These are phyloP conservation scores for Colletotrichum brevisporum DNA, from an alignment of 2,329 filamentous ascomycete genomes.

Conservation along the genomic window DNA sequence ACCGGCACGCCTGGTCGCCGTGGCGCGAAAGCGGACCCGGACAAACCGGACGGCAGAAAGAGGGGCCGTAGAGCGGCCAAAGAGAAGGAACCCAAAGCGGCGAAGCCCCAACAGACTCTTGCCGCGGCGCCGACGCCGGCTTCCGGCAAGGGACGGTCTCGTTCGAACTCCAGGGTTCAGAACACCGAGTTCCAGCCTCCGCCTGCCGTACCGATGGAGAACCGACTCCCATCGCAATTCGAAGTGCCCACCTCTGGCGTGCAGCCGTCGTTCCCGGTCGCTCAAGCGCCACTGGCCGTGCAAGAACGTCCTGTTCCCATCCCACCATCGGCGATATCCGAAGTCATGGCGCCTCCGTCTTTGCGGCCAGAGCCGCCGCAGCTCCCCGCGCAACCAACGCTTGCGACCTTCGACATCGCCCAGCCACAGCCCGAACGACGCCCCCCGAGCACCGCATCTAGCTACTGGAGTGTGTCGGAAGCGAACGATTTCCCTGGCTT, in stretches of 20 bases:
- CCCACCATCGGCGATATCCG: constrained; percentile 58
- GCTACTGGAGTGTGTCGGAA: constrained; percentile 91
- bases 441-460: constrained; percentile 74
- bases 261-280: constrained; percentile 57
- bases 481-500: constrained; percentile 82
- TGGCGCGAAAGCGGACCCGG: constrained; percentile 61
- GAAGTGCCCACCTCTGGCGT: constrained; percentile 59
- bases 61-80: constrained; percentile 57
- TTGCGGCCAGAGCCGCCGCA: constrained; percentile 68
- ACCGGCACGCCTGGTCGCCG: constrained; percentile 71
- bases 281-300: constrained; percentile 43
- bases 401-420: constrained; percentile 65
- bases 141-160: constrained; percentile 63
- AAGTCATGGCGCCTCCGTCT: constrained; percentile 70
- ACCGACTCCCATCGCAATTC: constrained; percentile 58
- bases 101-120: constrained; percentile 54
- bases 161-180: constrained; percentile 67
- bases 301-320: constrained; percentile 55
- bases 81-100: constrained; percentile 58
- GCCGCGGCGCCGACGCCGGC: constrained; percentile 60
- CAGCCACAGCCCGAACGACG: constrained; percentile 65
- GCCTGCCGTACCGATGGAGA: constrained; percentile 55
- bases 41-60: constrained; percentile 57
- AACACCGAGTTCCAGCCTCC: constrained; percentile 57
- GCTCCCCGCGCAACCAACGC: constrained; percentile 60